Percentiles rank a stretch among this genome's conserved stretches.
These are phyloP conservation scores for Neurospora hispaniola DNA, from an alignment of 495 filamentous ascomycete species.

Conservation along the genomic window DNA sequence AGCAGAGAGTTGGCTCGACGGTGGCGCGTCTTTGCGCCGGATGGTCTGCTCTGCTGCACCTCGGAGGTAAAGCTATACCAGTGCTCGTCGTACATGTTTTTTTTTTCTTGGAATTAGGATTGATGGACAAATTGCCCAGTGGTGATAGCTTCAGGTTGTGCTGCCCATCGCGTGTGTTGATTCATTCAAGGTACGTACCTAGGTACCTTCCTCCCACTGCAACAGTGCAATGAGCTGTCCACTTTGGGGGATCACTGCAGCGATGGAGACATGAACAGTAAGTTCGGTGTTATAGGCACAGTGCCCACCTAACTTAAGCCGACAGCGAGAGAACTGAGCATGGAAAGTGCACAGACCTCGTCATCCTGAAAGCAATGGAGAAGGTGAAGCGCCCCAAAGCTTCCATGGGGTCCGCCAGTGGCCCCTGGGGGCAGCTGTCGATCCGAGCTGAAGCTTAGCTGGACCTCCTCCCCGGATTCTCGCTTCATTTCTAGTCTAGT, in stretches of 20 bases:
- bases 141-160: not conserved
- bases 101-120: too few species aligned
- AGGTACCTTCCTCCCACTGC: not conserved
- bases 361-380: not conserved
- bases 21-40: slow-evolving; percentile 33
- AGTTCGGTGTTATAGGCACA: not conserved
- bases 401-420: not conserved
- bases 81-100: slow-evolving; percentile 61
- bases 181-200: not conserved
- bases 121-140: not conserved
- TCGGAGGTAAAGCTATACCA: slow-evolving; percentile 55
- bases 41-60: slow-evolving; percentile 30
- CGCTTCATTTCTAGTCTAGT: not conserved
- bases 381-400: not conserved
- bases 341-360: not conserved
- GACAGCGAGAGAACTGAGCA: too few species aligned
- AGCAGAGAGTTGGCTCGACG: slow-evolving; percentile 53
- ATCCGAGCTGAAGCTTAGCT: not conserved
- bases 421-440: not conserved
- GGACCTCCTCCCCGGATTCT: not conserved
- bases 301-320: too few species aligned
- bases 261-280: not conserved
- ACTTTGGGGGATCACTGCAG: not conserved
- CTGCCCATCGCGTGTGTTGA: not conserved
- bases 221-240: not conserved